Percentiles rank a stretch among this genome's conserved stretches.
phyloP scores from a whole-genome alignment of 352 stramenopile genomes.

The Phytopythium boreale region DNA sequence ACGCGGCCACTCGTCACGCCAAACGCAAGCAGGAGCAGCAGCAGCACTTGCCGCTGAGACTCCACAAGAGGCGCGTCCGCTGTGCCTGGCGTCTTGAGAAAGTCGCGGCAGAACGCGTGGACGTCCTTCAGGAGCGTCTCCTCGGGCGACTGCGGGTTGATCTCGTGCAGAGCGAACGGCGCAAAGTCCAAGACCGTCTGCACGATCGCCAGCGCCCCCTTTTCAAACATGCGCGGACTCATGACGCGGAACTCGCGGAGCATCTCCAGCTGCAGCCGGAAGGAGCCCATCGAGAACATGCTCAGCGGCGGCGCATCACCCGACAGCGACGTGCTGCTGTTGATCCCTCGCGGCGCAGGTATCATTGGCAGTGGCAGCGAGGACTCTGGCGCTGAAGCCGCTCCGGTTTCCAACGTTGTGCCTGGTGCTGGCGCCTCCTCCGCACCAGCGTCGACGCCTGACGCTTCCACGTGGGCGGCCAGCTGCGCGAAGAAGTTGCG shows the following conservation, averaged over 20 bases:
- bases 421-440: not conserved
- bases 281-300: constrained; percentile 48
- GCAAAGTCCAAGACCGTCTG: constrained; percentile 57
- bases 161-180: constrained; percentile 41
- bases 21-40: constrained; percentile 52
- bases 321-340: constrained; percentile 9
- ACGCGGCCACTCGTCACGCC: constrained; percentile 54
- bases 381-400: too few species aligned
- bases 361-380: not conserved
- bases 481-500: constrained; percentile 39
- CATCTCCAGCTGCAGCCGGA: constrained; percentile 73
- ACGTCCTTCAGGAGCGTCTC: constrained; percentile 41
- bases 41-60: constrained; percentile 26
- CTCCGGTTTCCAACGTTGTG: not conserved
- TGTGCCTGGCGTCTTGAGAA: constrained; percentile 19
- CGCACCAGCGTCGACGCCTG: not conserved
- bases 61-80: not conserved
- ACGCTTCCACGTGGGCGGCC: constrained; percentile 6
- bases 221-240: constrained; percentile 49
- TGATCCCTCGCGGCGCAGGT: not conserved
- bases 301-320: constrained; percentile 18
- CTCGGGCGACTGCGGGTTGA: constrained; percentile 18
- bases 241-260: constrained; percentile 45
- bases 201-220: constrained; percentile 41
- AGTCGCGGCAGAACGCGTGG: constrained; percentile 42